These are phyloP conservation scores for Arthroderma sp. DNA, from an alignment of 2,329 filamentous ascomycete genomes.

Conservation along the genomic window DNA sequence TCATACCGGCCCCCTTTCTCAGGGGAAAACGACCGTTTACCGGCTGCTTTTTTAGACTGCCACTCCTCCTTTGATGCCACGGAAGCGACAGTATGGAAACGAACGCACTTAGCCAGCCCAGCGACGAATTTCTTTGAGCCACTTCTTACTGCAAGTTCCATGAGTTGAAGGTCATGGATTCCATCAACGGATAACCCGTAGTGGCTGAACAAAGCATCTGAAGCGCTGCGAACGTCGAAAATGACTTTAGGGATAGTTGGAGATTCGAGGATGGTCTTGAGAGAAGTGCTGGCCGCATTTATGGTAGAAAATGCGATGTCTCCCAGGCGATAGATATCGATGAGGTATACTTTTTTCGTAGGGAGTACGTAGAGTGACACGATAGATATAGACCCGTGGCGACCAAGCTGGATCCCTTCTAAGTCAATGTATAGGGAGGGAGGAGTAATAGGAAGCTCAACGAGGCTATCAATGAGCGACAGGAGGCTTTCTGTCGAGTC, in stretches of 20 bases:
- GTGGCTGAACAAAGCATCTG: conserved; percentile 42
- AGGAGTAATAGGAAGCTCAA: too few species aligned
- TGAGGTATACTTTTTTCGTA: too few species aligned
- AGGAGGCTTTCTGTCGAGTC: too few species aligned
- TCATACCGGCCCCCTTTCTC: conserved; percentile 35
- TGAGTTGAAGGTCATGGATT: conserved; percentile 45
- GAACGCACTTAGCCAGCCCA: conserved; percentile 33
- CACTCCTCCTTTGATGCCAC: conserved; percentile 13
- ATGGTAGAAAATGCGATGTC: conserved; percentile 31
- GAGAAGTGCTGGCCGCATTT: conserved; percentile 12
- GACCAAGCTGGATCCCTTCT: too few species aligned
- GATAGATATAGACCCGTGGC: too few species aligned
- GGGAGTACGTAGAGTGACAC: too few species aligned
- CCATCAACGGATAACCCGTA: conserved; percentile 36
- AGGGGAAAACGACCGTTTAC: conserved; percentile 31
- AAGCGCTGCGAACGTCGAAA: conserved; percentile 50
- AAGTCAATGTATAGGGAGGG: too few species aligned
- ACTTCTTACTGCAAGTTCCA: conserved; percentile 38
- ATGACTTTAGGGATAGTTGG: conserved; percentile 39
- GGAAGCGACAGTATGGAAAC: conserved; percentile 18
- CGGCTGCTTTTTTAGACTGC: conserved; percentile 18
- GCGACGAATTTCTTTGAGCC: conserved; percentile 18
- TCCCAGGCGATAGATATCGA: conserved; percentile 36
- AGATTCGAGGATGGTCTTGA: conserved; percentile 38
- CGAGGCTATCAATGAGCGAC: too few species aligned